phyloP scores from a whole-genome alignment of 768 basidiomycete species.

The Lentinula edodes region DNA sequence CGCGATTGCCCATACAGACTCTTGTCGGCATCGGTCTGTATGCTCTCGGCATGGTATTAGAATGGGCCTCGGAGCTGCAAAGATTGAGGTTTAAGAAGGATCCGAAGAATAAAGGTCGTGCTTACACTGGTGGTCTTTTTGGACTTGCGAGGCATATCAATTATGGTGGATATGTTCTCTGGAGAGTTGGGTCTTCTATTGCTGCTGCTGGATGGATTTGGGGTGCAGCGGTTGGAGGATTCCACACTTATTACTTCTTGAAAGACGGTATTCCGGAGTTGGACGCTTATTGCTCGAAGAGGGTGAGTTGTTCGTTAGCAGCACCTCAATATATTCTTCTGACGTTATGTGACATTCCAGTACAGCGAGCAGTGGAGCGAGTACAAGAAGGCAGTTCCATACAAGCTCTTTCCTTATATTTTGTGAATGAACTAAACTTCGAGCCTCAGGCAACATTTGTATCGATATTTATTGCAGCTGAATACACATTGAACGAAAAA shows the following conservation, averaged over 20 bases:
- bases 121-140: constrained; percentile 17
- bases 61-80: constrained; percentile 4
- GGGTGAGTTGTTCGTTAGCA: not conserved
- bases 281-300: constrained; percentile 2
- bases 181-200: constrained; percentile 17
- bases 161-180: constrained; percentile 18
- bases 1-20: not conserved
- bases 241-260: not conserved
- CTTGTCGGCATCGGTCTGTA: not conserved
- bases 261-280: not conserved
- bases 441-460: too few species aligned
- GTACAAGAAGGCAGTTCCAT: not conserved
- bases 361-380: not conserved
- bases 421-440: not conserved
- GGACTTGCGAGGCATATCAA: constrained; percentile 20
- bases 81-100: constrained; percentile 3
- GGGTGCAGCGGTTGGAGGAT: not conserved
- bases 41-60: not conserved
- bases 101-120: constrained; percentile 11
- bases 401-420: constrained; percentile 2
- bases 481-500: too few species aligned
- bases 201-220: constrained; percentile 7
- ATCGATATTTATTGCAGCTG: too few species aligned
- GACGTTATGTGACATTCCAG: not conserved
- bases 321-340: not conserved